Evolutionary conservation across 2,329 filamentous ascomycete genomes (phyloP), one percentile per base, ranked within the genome.

Genomic region (Neonectria coccinea): DNA sequence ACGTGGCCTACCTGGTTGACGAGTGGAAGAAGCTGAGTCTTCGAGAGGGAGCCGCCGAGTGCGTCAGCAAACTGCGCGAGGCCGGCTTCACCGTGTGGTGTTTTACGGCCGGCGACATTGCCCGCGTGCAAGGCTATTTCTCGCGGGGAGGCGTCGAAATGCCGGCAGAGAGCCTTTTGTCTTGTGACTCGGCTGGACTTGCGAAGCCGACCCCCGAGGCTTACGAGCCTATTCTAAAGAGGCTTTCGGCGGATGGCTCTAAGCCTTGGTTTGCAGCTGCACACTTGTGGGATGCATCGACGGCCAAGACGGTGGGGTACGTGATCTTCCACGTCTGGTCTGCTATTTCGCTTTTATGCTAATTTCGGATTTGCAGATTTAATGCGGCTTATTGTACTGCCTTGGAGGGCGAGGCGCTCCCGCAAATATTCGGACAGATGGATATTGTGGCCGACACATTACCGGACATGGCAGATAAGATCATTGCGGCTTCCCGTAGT

Each of bases 261-360:
- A 67, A 71, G 42, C 56, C 70, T 25, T 71, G 69, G 65, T 71
- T 71, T 31, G 65, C 67, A 1, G 69, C 69, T 3, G 62, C 65
- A 1, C 69, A 71, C 12, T 65, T 71, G 29, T 71, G 69, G 69
- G 69, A 71, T 48, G 66, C 67, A 1, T 60, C 67, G 1, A 62
- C 65, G 4, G 68, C 69, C 1, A 67, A 67, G 55, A 61, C 66
- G n/a, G 63, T 65, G 11, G 69, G 67, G 67, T 71, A 45, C 54
- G 61, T 65, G 2, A 25, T 4, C 0, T 1, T 5, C 3, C 8
- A 10, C 0, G 22, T 2, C 16, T 27, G 11, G 27, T 2, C 16
- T 27, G 11, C 27, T 14, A 10, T 29, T 8, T 16, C 8, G 4
- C 9, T 14, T 1, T 3, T 4, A 22, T 22, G 3, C 47, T 71